Percentiles rank a stretch among this genome's conserved stretches.
These are phyloP conservation scores for Saccharomycopsis hybrid DNA, from an alignment of 1,139 yeast genomes.

Conservation along the genomic window DNA sequence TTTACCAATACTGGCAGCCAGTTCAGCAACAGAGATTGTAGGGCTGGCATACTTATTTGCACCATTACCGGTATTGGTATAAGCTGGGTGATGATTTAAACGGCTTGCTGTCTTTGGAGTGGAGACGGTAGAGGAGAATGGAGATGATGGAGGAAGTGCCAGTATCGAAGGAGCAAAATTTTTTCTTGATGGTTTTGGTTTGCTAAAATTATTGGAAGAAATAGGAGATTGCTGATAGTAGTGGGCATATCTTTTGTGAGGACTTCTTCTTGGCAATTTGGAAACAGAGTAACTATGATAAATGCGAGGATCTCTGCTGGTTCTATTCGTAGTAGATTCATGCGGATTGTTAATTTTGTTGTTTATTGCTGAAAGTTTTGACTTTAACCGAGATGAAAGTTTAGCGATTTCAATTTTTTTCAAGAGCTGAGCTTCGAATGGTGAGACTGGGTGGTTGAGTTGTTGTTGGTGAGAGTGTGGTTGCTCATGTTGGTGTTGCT, in stretches of 20 bases:
- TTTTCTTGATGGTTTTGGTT: too few species aligned
- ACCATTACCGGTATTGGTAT: too few species aligned
- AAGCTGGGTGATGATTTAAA: too few species aligned
- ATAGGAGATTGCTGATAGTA: too few species aligned
- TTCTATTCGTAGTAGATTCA: too few species aligned
- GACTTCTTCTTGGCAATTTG: slow-evolving; percentile 2
- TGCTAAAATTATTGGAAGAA: neutral
- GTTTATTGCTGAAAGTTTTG: slow-evolving; percentile 14
- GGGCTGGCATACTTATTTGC: neutral
- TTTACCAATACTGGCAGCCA: neutral
- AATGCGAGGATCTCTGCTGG: too few species aligned
- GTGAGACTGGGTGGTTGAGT: too few species aligned
- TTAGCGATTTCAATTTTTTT: slow-evolving; percentile 20
- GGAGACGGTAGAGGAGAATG: slow-evolving; percentile 1
- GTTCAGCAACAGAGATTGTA: neutral
- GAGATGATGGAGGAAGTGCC: slow-evolving; percentile 6
- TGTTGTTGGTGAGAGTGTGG: too few species aligned
- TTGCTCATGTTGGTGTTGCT: too few species aligned
- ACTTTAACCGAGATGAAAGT: slow-evolving; percentile 19
- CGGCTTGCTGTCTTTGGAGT: neutral
- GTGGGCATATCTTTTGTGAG: neutral
- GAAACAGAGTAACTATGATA: slow-evolving; percentile 1
- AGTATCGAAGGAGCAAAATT: too few species aligned
- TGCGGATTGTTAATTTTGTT: slow-evolving; percentile 4
- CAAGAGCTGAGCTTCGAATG: neutral